Evolutionary conservation across 179 eudicot species (phyloP).

Genomic region (Carnegiea gigantea): DNA sequence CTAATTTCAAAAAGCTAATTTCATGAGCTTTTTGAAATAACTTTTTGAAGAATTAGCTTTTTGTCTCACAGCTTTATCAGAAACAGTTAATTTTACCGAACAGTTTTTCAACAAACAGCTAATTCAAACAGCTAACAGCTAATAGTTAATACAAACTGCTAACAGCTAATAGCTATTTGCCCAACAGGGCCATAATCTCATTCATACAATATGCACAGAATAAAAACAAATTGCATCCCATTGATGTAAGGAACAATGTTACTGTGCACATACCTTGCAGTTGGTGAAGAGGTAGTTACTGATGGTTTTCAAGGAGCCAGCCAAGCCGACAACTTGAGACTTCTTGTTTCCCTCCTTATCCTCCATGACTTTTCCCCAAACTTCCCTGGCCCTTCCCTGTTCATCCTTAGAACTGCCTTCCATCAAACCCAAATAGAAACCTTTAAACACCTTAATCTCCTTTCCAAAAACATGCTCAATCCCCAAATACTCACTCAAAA

Average conservation of each 20-base stretch:
- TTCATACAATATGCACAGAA: too few species aligned
- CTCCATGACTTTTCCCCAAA: not conserved
- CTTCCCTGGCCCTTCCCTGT: not conserved
- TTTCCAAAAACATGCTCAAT: slow-evolving; percentile 19
- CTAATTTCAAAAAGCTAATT: too few species aligned
- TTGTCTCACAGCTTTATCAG: too few species aligned
- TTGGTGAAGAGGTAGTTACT: slow-evolving; percentile 7
- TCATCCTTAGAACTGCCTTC: not conserved
- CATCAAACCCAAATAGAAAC: slow-evolving; percentile 24
- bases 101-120: too few species aligned
- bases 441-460: slow-evolving; percentile 24
- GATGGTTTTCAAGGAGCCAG: not conserved
- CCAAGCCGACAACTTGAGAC: slow-evolving; percentile 21
- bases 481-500: slow-evolving; percentile 22
- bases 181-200: too few species aligned
- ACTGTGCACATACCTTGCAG: slow-evolving; percentile 18
- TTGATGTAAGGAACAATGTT: not conserved
- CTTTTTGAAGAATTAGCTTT: too few species aligned
- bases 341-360: not conserved
- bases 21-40: too few species aligned
- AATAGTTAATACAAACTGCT: too few species aligned
- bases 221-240: too few species aligned
- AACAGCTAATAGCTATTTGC: too few species aligned
- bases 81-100: too few species aligned
- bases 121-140: too few species aligned